These are phyloP conservation scores for Magnaporthiopsis incrustans DNA, from an alignment of 2,329 filamentous ascomycete genomes.

Conservation along the genomic window DNA sequence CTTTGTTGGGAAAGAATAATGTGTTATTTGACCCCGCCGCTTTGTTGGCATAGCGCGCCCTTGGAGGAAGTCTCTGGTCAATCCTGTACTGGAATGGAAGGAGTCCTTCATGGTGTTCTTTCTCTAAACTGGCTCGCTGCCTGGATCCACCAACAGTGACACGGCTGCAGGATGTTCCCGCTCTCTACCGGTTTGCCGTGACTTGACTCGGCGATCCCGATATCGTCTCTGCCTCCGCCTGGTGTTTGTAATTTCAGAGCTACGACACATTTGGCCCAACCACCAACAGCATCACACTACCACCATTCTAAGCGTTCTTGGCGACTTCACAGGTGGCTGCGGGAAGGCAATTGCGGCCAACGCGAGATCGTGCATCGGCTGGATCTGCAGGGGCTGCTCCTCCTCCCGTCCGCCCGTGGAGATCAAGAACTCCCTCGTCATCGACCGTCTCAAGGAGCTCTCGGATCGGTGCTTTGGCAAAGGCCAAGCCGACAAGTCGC, in stretches of 20 bases:
- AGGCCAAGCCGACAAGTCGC: neutral
- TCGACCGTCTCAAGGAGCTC: neutral
- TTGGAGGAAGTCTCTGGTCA: neutral
- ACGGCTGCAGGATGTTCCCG: no score
- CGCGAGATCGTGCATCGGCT: neutral
- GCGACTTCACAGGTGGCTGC: neutral
- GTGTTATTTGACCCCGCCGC: no score
- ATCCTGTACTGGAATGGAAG: neutral
- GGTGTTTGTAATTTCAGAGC: no score
- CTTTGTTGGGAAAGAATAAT: neutral
- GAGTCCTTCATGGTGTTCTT: neutral
- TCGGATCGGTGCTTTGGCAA: neutral
- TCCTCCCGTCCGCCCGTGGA: no score
- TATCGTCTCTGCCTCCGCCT: no score
- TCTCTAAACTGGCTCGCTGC: no score
- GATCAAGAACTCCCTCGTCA: neutral
- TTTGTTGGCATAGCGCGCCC: neutral
- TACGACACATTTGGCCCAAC: no score
- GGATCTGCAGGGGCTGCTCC: neutral
- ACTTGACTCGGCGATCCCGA: no score
- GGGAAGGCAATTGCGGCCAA: neutral
- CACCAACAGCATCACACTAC: no score
- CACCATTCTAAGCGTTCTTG: no score
- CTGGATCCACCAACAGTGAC: no score
- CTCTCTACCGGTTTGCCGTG: no score